Conservation (phyloP, 768 basidiomycete genomes). For the Macrolepiota fuliginosa region DNA sequence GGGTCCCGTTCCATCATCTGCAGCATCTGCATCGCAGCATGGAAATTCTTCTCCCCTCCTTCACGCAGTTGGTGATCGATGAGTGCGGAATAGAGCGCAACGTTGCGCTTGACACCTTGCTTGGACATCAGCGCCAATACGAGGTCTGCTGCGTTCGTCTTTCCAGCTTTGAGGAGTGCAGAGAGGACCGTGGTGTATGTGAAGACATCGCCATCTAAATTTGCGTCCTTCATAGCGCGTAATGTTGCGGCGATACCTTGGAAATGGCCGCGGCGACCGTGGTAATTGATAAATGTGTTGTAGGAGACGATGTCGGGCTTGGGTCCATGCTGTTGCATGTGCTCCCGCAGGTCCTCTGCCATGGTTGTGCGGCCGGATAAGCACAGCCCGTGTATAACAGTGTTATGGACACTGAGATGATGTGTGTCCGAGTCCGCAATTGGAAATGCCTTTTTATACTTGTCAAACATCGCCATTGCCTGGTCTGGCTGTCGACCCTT, state of each 20-base stretch:
- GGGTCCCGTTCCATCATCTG: slow-evolving; percentile 67
- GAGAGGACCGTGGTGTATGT: slow-evolving; percentile 87
- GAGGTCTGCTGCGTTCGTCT: slow-evolving; percentile 60
- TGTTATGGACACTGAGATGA: slow-evolving; percentile 60
- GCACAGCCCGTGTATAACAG: slow-evolving; percentile 70
- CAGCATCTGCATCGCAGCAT: slow-evolving; percentile 67
- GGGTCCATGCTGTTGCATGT: slow-evolving; percentile 50
- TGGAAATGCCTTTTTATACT: slow-evolving; percentile 40
- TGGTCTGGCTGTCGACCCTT: slow-evolving; percentile 46
- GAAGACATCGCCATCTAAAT: slow-evolving; percentile 71
- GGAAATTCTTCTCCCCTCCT: slow-evolving; percentile 49
- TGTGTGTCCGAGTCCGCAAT: slow-evolving; percentile 23
- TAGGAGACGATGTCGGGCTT: slow-evolving; percentile 71
- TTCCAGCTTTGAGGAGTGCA: slow-evolving; percentile 67
- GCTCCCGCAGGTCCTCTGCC: slow-evolving; percentile 38
- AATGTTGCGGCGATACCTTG: slow-evolving; percentile 57
- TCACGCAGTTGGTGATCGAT: slow-evolving; percentile 71
- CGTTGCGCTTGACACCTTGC: slow-evolving; percentile 71
- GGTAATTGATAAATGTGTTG: slow-evolving; percentile 77
- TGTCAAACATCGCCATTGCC: slow-evolving; percentile 48
- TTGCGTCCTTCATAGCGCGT: slow-evolving; percentile 49
- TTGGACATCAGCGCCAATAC: slow-evolving; percentile 74
- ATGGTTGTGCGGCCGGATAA: slow-evolving; percentile 34
- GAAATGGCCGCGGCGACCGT: slow-evolving; percentile 62
- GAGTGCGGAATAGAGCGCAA: slow-evolving; percentile 75